Conservation (phyloP, 768 basidiomycete species). For the Leccinum ochraceum region DNA sequence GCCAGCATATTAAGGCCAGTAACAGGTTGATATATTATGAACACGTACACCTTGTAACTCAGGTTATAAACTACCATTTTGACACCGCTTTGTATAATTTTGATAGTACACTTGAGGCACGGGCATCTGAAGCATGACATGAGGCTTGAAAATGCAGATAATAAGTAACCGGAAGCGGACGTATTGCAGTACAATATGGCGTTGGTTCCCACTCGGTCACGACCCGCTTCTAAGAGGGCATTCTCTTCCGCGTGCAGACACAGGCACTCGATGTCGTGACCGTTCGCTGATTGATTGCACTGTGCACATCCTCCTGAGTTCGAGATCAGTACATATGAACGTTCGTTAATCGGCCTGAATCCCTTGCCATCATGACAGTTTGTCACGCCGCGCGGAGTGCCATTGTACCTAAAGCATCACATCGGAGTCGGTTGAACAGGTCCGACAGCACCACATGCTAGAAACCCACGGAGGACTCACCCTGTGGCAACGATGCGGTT, state of each 20-base stretch:
- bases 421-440: slow-evolving; percentile 2
- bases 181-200: slow-evolving; percentile 98
- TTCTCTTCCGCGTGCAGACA: slow-evolving; percentile 99
- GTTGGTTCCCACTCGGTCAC: slow-evolving; percentile 81
- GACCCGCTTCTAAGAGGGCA: slow-evolving; percentile 89
- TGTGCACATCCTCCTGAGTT: slow-evolving; percentile 85
- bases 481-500: slow-evolving; percentile 80
- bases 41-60: slow-evolving; percentile 88
- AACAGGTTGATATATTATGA: neutral
- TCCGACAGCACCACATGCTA: slow-evolving; percentile 1
- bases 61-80: slow-evolving; percentile 93
- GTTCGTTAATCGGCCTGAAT: neutral
- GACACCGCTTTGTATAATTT: slow-evolving; percentile 95
- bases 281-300: slow-evolving; percentile 62
- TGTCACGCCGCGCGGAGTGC: slow-evolving; percentile 84
- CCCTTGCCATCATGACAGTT: slow-evolving; percentile 66
- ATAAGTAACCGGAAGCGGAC: slow-evolving; percentile 46
- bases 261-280: slow-evolving; percentile 72
- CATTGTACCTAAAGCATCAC: slow-evolving; percentile 74
- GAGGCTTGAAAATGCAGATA: neutral
- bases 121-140: slow-evolving; percentile 69
- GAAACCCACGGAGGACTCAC: slow-evolving; percentile 38
- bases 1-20: slow-evolving; percentile 7
- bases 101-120: slow-evolving; percentile 94
- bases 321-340: slow-evolving; percentile 45